These are phyloP conservation scores for Heliamphora pulchella DNA, from an alignment of 179 eudicot species.

Conservation along the genomic window DNA sequence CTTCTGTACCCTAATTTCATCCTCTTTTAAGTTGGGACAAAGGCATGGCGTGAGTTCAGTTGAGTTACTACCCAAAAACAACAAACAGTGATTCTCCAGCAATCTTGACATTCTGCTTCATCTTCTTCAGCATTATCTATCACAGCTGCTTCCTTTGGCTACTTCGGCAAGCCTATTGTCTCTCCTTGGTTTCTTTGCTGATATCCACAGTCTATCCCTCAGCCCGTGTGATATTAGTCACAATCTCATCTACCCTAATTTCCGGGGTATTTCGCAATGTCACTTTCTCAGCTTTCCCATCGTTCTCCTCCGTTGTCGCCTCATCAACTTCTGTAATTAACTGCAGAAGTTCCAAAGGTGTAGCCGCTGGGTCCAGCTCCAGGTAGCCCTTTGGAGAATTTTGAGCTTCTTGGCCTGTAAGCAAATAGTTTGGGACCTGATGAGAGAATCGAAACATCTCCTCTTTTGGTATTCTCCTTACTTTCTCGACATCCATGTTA, in stretches of 20 bases:
- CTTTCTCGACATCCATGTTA: slow-evolving; percentile 36
- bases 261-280: not conserved
- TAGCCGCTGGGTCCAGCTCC: slow-evolving; percentile 97
- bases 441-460: slow-evolving; percentile 96
- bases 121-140: not conserved
- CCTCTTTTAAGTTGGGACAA: not conserved
- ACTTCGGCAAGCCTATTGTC: not conserved
- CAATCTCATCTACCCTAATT: slow-evolving; percentile 11
- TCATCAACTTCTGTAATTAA: slow-evolving; percentile 39
- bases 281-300: slow-evolving; percentile 2
- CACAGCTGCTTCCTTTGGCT: not conserved
- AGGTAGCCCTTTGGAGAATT: slow-evolving; percentile 62
- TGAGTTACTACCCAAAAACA: slow-evolving; percentile 8
- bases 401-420: slow-evolving; percentile 66
- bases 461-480: slow-evolving; percentile 51
- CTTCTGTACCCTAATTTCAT: not conserved
- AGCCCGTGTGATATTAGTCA: not conserved
- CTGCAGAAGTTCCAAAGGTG: slow-evolving; percentile 71
- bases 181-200: not conserved
- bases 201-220: not conserved
- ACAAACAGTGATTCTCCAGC: slow-evolving; percentile 2
- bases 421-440: slow-evolving; percentile 70
- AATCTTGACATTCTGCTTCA: slow-evolving; percentile 13
- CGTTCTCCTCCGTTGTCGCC: slow-evolving; percentile 8
- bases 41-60: not conserved